Evolutionary conservation across 805 yeast genomes (phyloP), one percentile per base, ranked within the genome.

Genomic region (Candida orba): DNA sequence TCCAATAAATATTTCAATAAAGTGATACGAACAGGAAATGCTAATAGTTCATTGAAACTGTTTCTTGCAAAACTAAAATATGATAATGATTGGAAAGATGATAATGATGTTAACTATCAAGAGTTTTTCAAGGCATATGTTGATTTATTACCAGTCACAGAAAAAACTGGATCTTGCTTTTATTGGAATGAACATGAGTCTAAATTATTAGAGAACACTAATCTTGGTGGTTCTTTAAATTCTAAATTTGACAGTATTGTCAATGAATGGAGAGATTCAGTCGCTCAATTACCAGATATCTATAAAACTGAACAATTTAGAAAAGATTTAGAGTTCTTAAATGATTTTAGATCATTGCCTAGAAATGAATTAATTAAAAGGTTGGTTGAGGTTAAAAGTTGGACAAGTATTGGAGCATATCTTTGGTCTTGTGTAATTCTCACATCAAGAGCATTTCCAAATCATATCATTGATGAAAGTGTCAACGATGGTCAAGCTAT

Each of bases 371-470:
- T 64, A 0, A 51, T 58, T 27, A 44, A 56, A 1, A 34, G 49
- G 1, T 41, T 56, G 3, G 34, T 49, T 8, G 17, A 37, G 6
- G 45, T 45, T 1, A 12, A 18, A 1, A 65, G 71, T 36, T 84
- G 89, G 89, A 73, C 79, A 7, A 71, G 79, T 39, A 82, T 84
- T 50, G 65, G 78, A 1, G 79, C 80, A 6, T 89, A 80, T 56
- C 57, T 83, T 5, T 89, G 96, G 95, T 76, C 93, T 2, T 70
- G 78, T 23, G 62, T 78, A 27, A 81, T 88, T 14, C 70, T 85
- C 49, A 74, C 83, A 25, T 82, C 95, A 1, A 72, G 97, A 51
- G 79, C 95, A 1, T 89, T 89, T 59, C 96, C 96, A 0, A 76
- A 79, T 42, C 62, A 65, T 32, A 60, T 69, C 5, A 53, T 68